Evolutionary conservation across 192 early-diverging fungal species (phyloP), one percentile per base, ranked within the genome.

Genomic region (Jimgerdemannia flammicorona): DNA sequence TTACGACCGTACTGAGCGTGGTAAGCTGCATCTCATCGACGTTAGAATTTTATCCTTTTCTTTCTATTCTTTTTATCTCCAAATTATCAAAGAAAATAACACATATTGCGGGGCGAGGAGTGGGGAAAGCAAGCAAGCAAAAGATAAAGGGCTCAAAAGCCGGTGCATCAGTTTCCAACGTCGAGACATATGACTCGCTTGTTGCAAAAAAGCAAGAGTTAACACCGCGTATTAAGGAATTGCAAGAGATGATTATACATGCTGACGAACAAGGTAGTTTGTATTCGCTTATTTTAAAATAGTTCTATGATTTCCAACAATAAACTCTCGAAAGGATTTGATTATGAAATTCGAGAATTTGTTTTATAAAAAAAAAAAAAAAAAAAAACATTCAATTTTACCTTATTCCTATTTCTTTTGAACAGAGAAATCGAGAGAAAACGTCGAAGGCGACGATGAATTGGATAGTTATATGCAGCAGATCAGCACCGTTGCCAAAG

Each of bases 171-270:
- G 74, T 67, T 2, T 40, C 73, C 71, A 84, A 89, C 63, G 87
- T 87, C 3, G 93, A 93, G n/a, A 93, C 92, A 14, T 84, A 87
- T 68, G 90, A 92, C 44, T 84, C 90, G 3, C 81, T 94, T 4
- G 49, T 79, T 3, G 84, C 86, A 42, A 90, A 88, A 11, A 83
- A 81, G 54, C 82, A 84, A 11, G 67, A 70, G 4, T 71, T 86
- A 2, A 67, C 77, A 20, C 29, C 49, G 14, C 78, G 87, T 11
- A 75, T 91, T 8, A 65, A 66, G 3, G 41, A 64, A 8, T 74
- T 84, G 3, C 71, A 79, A 39, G 54, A n/a, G 3, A 81, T 86
- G 40, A 80, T 90, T 8, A 67, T 70, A 41, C 71, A 80, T 66
- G 71, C 65, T 20, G 70, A 77, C 76, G 6, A 77, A 73, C 75